Percentiles rank a stretch among this genome's conserved stretches.
Evolutionary conservation across 441 rosid genomes (phyloP).

Genomic region (Pelargonium myrrhifolium): DNA sequence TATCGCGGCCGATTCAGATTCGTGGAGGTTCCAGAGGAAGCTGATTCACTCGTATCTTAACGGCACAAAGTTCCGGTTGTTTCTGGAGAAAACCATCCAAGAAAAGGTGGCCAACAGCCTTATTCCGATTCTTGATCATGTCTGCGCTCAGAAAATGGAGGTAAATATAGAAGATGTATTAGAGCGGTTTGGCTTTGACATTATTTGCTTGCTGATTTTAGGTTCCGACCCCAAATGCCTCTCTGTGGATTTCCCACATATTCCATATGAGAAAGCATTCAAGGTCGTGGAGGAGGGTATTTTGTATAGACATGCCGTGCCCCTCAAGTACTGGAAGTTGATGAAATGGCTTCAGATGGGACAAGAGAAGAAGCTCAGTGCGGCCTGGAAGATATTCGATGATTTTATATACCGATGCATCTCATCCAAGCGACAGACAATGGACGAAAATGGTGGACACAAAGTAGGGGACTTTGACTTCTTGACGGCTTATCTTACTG

Average conservation of each 20-base stretch:
- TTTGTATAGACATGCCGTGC: background rate
- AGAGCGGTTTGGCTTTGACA: too few species aligned
- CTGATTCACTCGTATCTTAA: too few species aligned
- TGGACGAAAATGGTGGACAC: too few species aligned
- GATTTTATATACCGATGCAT: background rate
- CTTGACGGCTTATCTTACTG: background rate
- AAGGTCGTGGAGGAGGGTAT: background rate
- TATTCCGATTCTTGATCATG: constrained; percentile 1
- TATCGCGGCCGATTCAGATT: background rate
- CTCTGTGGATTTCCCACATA: background rate
- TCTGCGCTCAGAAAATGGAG: background rate
- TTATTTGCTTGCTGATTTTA: too few species aligned
- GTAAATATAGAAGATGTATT: background rate
- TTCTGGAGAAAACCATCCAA: background rate
- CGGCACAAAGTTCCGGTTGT: too few species aligned
- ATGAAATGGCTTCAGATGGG: background rate
- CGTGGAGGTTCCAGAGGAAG: too few species aligned
- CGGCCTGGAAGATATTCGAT: background rate
- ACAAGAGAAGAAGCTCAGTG: background rate
- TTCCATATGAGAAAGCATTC: background rate
- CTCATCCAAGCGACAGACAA: background rate
- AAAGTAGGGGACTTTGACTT: background rate
- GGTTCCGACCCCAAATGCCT: background rate
- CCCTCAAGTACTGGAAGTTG: background rate
- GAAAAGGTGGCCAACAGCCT: constrained; percentile 10